Evolutionary conservation across 2,329 filamentous ascomycete species (phyloP), one percentile per base, ranked within the genome.

Genomic region (Diaporthe destruens): DNA sequence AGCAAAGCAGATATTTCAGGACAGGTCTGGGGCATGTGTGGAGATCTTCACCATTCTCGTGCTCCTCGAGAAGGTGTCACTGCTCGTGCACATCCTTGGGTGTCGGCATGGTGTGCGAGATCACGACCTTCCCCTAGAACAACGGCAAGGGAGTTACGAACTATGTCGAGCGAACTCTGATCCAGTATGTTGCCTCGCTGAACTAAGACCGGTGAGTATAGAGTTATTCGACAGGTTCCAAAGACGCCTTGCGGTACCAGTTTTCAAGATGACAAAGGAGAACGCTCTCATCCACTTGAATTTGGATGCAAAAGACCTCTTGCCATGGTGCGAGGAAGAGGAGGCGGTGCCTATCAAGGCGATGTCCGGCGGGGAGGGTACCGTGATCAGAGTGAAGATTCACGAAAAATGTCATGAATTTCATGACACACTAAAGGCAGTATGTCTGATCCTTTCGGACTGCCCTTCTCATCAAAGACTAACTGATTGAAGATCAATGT

Each of bases 301-400:
- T 12, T 7, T 72, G n/a, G 53, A 68, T 1, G 6, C 11, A 0
- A 11, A 14, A 8, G 39, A 49, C 1, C 68, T 72, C 9, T 20
- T 72, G 9, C 70, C 70, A 1, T 72, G 70, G 70, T 59, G 70
- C 18, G 29, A 68, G 12, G 70, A 71, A 67, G 9, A 2, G 2
- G 12, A 2, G 16, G n/a, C 36, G 18, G 12, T 5, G 16, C 70
- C 70, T 2, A 8, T 72, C 51, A 1, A 1, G 4, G 70, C 70
- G 2, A 72, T 72, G 70, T 68, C 61, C 3, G 70, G 70, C 7
- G 70, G 70, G 9, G 29, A 8, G 1, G 70, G 70, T 18, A 68
- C 61, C 0, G 70, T 72, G 6, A 32, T 29, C 3, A 47, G 29
- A 32, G 61, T 72, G 9, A n/a, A 2, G 2, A 72, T 72, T 8